These are phyloP conservation scores for Lentinula lateritia DNA, from an alignment of 768 basidiomycete genomes.

Conservation along the genomic window DNA sequence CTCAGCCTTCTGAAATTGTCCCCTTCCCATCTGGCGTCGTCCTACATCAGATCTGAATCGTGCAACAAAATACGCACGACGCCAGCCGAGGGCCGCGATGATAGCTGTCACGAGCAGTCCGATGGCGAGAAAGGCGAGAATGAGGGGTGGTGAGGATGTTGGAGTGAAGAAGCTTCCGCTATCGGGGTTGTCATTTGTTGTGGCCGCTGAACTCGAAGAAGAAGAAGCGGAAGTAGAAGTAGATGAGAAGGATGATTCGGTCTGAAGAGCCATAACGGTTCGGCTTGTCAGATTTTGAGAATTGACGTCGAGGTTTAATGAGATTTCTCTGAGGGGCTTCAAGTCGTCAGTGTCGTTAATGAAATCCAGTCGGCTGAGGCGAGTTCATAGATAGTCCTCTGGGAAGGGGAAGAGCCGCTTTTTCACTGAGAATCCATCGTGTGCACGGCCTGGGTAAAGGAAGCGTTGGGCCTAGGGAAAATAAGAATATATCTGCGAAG, in stretches of 20 bases:
- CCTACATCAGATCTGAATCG: background rate
- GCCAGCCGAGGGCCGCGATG: conserved; percentile 1
- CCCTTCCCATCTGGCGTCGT: background rate
- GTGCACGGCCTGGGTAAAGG: background rate
- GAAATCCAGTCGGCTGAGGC: background rate
- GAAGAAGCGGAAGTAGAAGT: background rate
- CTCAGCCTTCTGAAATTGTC: background rate
- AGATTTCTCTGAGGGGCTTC: background rate
- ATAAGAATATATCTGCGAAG: background rate
- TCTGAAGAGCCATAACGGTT: background rate
- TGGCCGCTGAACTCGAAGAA: background rate
- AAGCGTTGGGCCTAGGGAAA: background rate
- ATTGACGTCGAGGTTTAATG: background rate
- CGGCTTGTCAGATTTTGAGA: background rate
- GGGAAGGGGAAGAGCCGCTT: background rate
- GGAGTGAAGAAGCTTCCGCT: background rate
- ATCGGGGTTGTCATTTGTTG: background rate
- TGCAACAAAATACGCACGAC: background rate
- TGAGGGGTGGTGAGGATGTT: background rate
- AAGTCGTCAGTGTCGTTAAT: background rate
- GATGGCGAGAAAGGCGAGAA: conserved; percentile 5
- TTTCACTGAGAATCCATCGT: background rate
- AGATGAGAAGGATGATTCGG: background rate
- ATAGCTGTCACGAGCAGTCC: background rate
- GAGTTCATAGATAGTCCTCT: background rate